Base-by-base conservation (phyloP, 139 green algal genomes). In the Parachlorella kessleri region DNA sequence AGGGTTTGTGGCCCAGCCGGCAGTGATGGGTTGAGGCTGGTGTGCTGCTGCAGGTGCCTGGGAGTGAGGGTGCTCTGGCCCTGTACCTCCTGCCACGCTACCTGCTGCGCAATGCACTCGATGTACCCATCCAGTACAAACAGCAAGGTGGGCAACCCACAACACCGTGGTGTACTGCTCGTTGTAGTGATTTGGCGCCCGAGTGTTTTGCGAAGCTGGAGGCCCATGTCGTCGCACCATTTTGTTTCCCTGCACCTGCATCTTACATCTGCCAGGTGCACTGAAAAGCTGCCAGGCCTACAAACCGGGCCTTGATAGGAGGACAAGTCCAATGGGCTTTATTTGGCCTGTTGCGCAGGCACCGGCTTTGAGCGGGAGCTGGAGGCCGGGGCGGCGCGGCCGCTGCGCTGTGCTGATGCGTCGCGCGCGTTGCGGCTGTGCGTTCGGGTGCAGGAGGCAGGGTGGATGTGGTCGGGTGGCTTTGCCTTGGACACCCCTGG, bases 401-500 rank as follows among this genome's bases (percentile, higher is more conserved):
- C 87, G 30, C 67, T 97, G 67, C 85, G 90, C 59, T 97, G 93
- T 92, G 70, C 87, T 0, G 87, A 94, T 65, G 72, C 72, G 7
- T 48, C 35, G 28, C 78, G 82, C n/a, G 85, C 88, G 36, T 84
- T 86, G 66, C 72, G 77, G 53, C 80, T 97, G 59, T 90, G 88
- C 78, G 69, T 96, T 38, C 81, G 92, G 28, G 76, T 94, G 40
- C 87, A 88, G 69, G 91, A 94, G 69, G 88, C 93, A 0, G 93
- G 92, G 14, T 97, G 93, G 93, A 82, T 90, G 38, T 97, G 93
- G 93, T 94, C 87, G 3, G 91, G 93, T 23, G 92, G 84, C 23
- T 84, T 95, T 28, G 70, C 74, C n/a, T 63, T 97, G 5, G 89
- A 94, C 48, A 66, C 71, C 0, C 88, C 91, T 0, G 92, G 92